phyloP scores from a whole-genome alignment of 1,139 yeast genomes.

The Blastobotrys ciferrii region DNA sequence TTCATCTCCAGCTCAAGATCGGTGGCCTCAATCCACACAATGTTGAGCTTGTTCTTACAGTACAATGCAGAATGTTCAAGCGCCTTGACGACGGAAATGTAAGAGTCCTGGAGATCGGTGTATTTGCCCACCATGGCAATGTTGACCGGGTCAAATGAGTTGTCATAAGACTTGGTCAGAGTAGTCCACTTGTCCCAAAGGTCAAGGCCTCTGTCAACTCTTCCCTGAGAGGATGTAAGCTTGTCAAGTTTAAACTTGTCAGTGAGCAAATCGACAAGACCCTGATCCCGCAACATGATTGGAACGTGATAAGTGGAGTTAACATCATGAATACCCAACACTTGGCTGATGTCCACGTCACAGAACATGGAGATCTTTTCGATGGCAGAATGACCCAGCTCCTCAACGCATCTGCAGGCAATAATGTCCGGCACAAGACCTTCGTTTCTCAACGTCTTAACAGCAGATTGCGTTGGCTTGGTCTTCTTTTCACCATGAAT shows the following conservation, averaged over 20 bases:
- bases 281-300: conserved; percentile 81
- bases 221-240: conserved; percentile 52
- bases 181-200: conserved; percentile 77
- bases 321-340: conserved; percentile 94
- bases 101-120: conserved; percentile 92
- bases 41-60: conserved; percentile 77
- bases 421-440: conserved; percentile 96
- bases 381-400: conserved; percentile 76
- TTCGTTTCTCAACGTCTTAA: conserved; percentile 89
- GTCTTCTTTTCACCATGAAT: conserved; percentile 99
- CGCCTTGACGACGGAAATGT: conserved; percentile 90
- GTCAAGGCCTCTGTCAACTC: conserved; percentile 60
- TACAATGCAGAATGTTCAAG: conserved; percentile 94
- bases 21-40: conserved; percentile 94
- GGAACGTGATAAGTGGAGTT: conserved; percentile 98
- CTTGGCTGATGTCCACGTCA: conserved; percentile 97
- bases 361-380: conserved; percentile 98
- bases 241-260: conserved; percentile 63
- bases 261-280: conserved; percentile 69
- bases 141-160: conserved; percentile 79
- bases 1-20: conserved; percentile 78
- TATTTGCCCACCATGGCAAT: conserved; percentile 97
- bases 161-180: conserved; percentile 74
- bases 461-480: conserved; percentile 98
- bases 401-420: conserved; percentile 93